Conservation (phyloP, 2,329 filamentous ascomycete species). For the Claviceps capensis region DNA sequence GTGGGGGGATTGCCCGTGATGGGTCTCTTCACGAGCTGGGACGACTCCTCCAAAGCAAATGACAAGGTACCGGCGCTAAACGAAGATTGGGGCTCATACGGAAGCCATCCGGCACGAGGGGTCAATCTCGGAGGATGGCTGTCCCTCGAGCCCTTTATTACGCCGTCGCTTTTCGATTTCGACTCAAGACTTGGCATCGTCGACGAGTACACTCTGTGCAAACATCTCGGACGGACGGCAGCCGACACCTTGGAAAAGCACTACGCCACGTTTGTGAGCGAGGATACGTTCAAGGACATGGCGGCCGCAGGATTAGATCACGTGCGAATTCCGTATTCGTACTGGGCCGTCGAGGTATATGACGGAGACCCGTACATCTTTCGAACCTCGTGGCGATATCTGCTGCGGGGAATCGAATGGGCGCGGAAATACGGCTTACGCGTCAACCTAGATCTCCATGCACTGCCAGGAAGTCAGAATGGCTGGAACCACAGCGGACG, state of each 20-base stretch:
- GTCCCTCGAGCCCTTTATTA: constrained; percentile 87
- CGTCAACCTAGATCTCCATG: constrained; percentile 87
- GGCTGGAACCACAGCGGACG: constrained; percentile 95
- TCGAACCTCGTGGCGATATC: constrained; percentile 82
- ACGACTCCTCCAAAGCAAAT: constrained; percentile 70
- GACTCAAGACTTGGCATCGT: constrained; percentile 54
- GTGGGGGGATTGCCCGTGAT: constrained; percentile 84
- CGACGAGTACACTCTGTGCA: constrained; percentile 74
- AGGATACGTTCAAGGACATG: constrained; percentile 74
- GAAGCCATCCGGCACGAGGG: constrained; percentile 65
- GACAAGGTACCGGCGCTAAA: constrained; percentile 65
- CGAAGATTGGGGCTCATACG: constrained; percentile 63
- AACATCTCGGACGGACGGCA: constrained; percentile 52
- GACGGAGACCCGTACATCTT: constrained; percentile 77
- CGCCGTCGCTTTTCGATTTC: constrained; percentile 72
- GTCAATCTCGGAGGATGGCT: constrained; percentile 94
- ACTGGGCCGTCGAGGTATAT: constrained; percentile 86
- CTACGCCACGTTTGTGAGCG: constrained; percentile 78
- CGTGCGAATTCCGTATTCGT: constrained; percentile 88
- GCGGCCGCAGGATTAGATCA: constrained; percentile 83
- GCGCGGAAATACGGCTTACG: constrained; percentile 82
- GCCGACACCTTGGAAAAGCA: constrained; percentile 72
- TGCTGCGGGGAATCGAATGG: constrained; percentile 86
- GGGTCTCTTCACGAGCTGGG: constrained; percentile 74
- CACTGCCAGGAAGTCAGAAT: constrained; percentile 85